These are phyloP conservation scores for Zygosaccharomyces sapae DNA, from an alignment of 1,139 yeast genomes.

Conservation along the genomic window DNA sequence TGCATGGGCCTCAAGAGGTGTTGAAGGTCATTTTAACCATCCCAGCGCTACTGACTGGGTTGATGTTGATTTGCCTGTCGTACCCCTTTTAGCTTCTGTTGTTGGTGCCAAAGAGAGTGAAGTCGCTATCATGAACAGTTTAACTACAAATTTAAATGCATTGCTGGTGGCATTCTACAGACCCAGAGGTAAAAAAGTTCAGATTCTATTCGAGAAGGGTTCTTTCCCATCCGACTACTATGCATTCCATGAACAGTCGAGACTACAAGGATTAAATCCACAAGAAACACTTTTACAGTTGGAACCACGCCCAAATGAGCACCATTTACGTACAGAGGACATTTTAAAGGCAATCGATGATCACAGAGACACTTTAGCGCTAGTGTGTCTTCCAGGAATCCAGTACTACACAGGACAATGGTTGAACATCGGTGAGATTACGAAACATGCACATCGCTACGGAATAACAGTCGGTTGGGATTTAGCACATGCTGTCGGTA, in stretches of 20 bases:
- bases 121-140: conserved; percentile 83
- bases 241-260: conserved; percentile 72
- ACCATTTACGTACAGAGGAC: conserved; percentile 57
- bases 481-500: conserved; percentile 91
- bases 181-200: conserved; percentile 56
- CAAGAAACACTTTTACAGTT: conserved; percentile 63
- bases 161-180: conserved; percentile 68
- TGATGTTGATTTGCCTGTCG: conserved; percentile 71
- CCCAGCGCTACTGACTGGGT: conserved; percentile 69
- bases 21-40: conserved; percentile 78
- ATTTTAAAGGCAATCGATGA: conserved; percentile 55
- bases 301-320: conserved; percentile 53
- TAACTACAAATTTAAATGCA: conserved; percentile 77
- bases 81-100: conserved; percentile 62
- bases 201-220: conserved; percentile 76
- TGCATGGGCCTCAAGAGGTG: conserved; percentile 80
- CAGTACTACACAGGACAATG: conserved; percentile 91
- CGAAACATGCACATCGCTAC: conserved; percentile 50
- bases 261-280: conserved; percentile 51
- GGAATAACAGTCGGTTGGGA: conserved; percentile 85
- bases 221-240: conserved; percentile 93
- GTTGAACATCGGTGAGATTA: conserved; percentile 68
- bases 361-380: conserved; percentile 60
- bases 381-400: conserved; percentile 80
- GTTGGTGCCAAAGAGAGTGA: conserved; percentile 73